Conservation (phyloP, 2,329 filamentous ascomycete genomes). For the Trichoderma lentiforme region DNA sequence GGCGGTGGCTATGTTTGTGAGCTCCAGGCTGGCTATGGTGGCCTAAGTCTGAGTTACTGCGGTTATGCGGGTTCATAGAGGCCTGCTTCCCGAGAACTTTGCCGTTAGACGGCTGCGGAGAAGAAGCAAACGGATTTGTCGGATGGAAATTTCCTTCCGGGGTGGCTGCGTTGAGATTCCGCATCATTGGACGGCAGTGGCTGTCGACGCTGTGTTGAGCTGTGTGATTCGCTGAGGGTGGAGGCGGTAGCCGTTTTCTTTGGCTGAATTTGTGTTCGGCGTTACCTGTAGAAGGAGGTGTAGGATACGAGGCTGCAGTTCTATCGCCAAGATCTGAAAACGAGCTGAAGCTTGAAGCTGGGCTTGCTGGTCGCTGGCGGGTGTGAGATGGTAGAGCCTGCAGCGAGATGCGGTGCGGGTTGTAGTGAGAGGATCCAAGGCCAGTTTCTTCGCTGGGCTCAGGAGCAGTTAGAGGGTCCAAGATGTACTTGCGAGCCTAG, state of each 20-base stretch:
- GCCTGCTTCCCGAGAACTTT: not conserved
- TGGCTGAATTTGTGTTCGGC: not conserved
- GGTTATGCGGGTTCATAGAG: not conserved
- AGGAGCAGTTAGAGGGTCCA: slow-evolving; percentile 66
- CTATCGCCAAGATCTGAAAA: not conserved
- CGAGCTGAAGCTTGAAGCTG: not conserved
- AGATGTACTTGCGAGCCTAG: slow-evolving; percentile 63
- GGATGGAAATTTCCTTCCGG: slow-evolving; percentile 38
- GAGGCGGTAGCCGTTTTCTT: slow-evolving; percentile 37
- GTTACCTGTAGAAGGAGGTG: not conserved
- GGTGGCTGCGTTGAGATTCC: not conserved
- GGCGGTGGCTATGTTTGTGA: slow-evolving; percentile 16
- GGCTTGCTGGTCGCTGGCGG: not conserved
- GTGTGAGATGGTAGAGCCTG: not conserved
- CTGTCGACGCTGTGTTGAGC: slow-evolving; percentile 27
- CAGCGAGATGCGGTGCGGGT: slow-evolving; percentile 24
- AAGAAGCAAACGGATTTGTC: slow-evolving; percentile 39
- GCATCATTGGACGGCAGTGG: not conserved
- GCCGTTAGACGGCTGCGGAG: not conserved
- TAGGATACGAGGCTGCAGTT: not conserved
- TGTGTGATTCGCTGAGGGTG: slow-evolving; percentile 50
- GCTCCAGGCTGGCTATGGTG: not conserved
- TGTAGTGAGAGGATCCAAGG: slow-evolving; percentile 55
- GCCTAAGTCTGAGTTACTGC: not conserved
- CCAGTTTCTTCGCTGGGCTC: slow-evolving; percentile 67